Conservation (phyloP, 2,329 filamentous ascomycete species). For the Neonectria punicea region DNA sequence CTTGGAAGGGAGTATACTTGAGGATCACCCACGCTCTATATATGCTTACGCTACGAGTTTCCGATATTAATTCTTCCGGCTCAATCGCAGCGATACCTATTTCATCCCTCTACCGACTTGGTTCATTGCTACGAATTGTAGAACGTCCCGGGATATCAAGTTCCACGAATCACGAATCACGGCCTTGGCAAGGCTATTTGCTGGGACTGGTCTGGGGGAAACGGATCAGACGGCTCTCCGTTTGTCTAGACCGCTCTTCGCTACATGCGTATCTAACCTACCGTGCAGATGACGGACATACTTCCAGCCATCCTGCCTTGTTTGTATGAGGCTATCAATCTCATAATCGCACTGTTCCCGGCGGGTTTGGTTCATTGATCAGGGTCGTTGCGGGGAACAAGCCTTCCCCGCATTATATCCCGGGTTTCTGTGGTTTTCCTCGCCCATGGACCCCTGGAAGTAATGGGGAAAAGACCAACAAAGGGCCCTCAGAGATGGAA, state of each 20-base stretch:
- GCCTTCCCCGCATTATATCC: neutral
- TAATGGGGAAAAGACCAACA: neutral
- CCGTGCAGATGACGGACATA: neutral
- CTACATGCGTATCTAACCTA: neutral
- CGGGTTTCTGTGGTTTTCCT: neutral
- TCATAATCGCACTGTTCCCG: neutral
- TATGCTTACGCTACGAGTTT: neutral
- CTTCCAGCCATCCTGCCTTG: neutral
- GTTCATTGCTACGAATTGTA: neutral
- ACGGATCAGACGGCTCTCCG: neutral
- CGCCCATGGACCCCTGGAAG: neutral
- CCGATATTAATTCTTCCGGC: neutral
- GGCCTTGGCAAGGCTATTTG: neutral
- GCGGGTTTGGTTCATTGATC: neutral
- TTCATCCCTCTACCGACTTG: neutral
- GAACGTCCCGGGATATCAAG: neutral
- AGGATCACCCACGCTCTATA: neutral
- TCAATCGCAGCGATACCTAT: neutral
- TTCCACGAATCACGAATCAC: neutral
- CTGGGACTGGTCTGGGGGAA: neutral
- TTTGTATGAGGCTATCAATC: neutral
- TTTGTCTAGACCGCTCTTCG: neutral
- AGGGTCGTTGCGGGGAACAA: neutral
- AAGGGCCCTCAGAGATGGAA: neutral
- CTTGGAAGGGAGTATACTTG: no score